These are phyloP conservation scores for Tetradesmus obliquus DNA, from an alignment of 139 green algal species.

Conservation along the genomic window DNA sequence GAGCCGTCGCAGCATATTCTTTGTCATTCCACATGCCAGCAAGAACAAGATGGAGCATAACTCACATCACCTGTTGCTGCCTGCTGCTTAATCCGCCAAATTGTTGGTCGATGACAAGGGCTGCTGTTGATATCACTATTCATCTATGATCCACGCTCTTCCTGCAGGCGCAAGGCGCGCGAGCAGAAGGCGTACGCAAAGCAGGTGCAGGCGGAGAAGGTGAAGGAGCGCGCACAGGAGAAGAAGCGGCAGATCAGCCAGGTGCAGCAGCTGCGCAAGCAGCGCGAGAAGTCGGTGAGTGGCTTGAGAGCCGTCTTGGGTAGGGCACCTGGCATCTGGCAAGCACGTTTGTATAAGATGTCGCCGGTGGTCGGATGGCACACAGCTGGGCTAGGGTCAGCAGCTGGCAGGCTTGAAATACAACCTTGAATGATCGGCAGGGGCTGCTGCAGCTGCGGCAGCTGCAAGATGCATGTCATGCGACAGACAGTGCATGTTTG, in stretches of 20 bases:
- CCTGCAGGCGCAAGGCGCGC: slow-evolving; percentile 85
- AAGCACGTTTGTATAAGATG: background rate
- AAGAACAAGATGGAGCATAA: no score
- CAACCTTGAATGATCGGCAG: no score
- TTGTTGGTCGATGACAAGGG: no score
- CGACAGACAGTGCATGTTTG: no score
- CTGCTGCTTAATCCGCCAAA: background rate
- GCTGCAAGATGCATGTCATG: background rate
- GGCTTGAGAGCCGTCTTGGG: background rate
- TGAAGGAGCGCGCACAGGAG: slow-evolving; percentile 83
- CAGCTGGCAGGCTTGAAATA: background rate
- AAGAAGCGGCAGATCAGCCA: slow-evolving; percentile 90
- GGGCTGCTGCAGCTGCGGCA: background rate
- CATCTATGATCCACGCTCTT: no score
- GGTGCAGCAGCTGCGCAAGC: slow-evolving; percentile 73
- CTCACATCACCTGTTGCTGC: background rate
- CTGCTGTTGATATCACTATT: slow-evolving; percentile 9
- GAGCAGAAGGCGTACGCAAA: slow-evolving; percentile 95
- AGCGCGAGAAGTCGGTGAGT: slow-evolving; percentile 68
- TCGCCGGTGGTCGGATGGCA: no score
- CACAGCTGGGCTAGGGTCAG: no score
- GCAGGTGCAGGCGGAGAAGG: slow-evolving; percentile 88
- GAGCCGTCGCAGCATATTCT: no score
- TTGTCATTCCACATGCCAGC: no score
- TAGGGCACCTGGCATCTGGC: background rate